Base-by-base conservation (phyloP, 75 land plant species). In the Sequoia sempervirens region DNA sequence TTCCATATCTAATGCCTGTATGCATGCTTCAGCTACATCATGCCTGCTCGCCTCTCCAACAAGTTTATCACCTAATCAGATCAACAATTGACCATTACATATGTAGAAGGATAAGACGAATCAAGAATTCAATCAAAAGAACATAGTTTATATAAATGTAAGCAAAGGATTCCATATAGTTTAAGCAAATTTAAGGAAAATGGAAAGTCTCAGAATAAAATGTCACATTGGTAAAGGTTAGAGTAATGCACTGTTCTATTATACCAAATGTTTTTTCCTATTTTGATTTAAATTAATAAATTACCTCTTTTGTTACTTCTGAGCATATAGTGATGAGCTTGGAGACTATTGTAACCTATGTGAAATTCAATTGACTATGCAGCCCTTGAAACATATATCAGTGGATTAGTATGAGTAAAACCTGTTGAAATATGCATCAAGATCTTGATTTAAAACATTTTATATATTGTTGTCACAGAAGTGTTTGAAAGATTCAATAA, bases 1-100 rank as follows among this genome's bases (percentile, higher is more conserved):
- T 2, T 93, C 96, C 53, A 94, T 86, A 89, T 95, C 95, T 81
- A 97, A 56, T 50, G 98, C 95, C 70, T 97, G 97, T 81, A 97
- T 89, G 87, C 99, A 95, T 73, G 99, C 99, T 90, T 97, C 99
- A 30, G 99, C 99, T 23, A 97, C 99, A 58, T 94, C 95, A 80
- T 94, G 87, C 84, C 99, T 91, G 88, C 99, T 97, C 47, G 88
- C 95, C 85, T 97, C 99, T 70, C 99, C 99, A 45, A 94, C 93
- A 76, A 97, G 93, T 73, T 88, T 95, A 85, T 97, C 99, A 34
- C 99, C 99, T 97, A 82, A 10, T 81, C 75, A 83, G 64, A 36
- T 79, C 28, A 52, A 75, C 14, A 50, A 45, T 36, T 4, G 56
- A 37, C 37, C n/a, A 64, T 47, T 18, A 66, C 30, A 80, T 28